These are phyloP conservation scores for Aspergillus sp. DNA, from an alignment of 2,329 filamentous ascomycete genomes.

Conservation along the genomic window DNA sequence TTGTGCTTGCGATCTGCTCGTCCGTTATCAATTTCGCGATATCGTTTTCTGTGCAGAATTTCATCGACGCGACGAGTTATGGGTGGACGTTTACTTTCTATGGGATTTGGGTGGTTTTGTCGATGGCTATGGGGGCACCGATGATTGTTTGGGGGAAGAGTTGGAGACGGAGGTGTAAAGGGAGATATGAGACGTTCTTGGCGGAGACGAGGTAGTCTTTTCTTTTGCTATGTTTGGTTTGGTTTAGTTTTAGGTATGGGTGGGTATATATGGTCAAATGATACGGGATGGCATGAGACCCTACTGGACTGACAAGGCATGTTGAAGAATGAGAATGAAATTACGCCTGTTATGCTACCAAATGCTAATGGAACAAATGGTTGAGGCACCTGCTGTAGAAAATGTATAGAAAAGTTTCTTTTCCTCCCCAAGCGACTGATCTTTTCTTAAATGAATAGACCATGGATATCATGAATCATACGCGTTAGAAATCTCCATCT, in stretches of 20 bases:
- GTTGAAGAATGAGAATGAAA: too few species aligned
- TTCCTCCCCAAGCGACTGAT: too few species aligned
- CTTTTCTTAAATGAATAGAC: constrained; percentile 13
- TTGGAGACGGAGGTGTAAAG: constrained; percentile 23
- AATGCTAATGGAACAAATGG: too few species aligned
- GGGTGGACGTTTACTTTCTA: constrained; percentile 30
- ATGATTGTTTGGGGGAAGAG: constrained; percentile 28
- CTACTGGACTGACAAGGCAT: too few species aligned
- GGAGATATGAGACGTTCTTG: constrained; percentile 21
- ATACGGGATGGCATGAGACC: too few species aligned
- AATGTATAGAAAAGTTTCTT: too few species aligned
- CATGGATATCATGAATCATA: constrained; percentile 25
- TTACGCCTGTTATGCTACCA: too few species aligned
- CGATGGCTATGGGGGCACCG: constrained; percentile 20
- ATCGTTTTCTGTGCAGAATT: constrained; percentile 35
- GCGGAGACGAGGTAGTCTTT: constrained; percentile 9
- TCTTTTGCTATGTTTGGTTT: background rate
- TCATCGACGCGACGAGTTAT: constrained; percentile 31
- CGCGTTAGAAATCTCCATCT: constrained; percentile 5
- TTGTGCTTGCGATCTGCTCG: constrained; percentile 32
- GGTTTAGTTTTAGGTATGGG: too few species aligned
- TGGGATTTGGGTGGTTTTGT: constrained; percentile 22
- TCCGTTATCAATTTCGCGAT: constrained; percentile 30
- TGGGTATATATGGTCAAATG: too few species aligned
- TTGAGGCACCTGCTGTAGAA: too few species aligned